These are phyloP conservation scores for Chaetomium sp. DNA, from an alignment of 2,329 filamentous ascomycete species.

Conservation along the genomic window DNA sequence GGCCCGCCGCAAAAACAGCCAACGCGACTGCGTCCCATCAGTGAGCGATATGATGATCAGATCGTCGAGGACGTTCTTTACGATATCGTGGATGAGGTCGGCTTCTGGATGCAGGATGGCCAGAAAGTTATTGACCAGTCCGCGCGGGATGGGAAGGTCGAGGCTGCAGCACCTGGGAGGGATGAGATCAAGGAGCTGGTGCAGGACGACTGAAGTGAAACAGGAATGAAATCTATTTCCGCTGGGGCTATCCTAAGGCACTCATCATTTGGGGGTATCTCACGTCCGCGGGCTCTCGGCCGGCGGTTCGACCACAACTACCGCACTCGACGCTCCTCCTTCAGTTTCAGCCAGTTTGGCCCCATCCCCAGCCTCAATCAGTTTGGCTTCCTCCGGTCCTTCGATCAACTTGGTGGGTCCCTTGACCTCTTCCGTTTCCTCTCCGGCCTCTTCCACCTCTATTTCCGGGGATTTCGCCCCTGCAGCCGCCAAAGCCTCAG, in stretches of 20 bases:
- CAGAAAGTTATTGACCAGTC: constrained; percentile 43
- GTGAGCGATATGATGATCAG: constrained; percentile 82
- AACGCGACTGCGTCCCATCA: constrained; percentile 50
- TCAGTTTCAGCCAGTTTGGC: neutral
- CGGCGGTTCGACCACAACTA: constrained; percentile 5
- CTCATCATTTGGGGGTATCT: neutral
- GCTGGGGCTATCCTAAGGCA: neutral
- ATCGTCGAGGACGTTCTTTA: constrained; percentile 91
- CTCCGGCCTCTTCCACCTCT: neutral
- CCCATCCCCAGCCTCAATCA: neutral
- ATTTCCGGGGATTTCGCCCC: too few species aligned
- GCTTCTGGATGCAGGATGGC: constrained; percentile 73
- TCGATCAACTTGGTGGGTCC: neutral
- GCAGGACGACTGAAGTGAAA: constrained; percentile 47
- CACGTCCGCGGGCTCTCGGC: constrained; percentile 8
- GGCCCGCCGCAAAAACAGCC: constrained; percentile 1
- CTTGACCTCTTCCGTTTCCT: neutral
- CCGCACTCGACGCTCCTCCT: constrained; percentile 5
- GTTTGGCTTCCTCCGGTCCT: neutral
- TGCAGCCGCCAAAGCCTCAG: neutral
- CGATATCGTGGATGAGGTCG: constrained; percentile 90
- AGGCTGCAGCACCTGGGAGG: constrained; percentile 35
- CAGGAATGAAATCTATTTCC: neutral
- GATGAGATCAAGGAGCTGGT: constrained; percentile 61
- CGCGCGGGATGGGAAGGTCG: constrained; percentile 37